Conservation (phyloP, 257 asterid species). For the Perilla frutescens region DNA sequence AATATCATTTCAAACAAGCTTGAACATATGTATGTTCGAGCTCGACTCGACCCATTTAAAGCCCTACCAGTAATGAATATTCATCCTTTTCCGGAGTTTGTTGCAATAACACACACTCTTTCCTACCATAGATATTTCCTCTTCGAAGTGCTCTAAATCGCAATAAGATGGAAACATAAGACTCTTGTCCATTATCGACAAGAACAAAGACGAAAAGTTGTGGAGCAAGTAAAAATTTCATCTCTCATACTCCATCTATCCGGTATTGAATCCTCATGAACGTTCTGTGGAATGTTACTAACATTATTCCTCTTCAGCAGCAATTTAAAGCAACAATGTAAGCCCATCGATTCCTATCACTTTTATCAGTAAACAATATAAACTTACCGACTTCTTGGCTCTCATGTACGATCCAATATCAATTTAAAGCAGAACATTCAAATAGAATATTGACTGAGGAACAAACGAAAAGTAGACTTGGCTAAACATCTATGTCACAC, state of each 20-base stretch:
- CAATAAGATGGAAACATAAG: not conserved
- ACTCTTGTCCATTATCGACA: not conserved
- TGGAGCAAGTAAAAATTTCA: slow-evolving; percentile 9
- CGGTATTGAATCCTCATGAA: not conserved
- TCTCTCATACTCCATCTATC: not conserved
- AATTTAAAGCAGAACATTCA: not conserved
- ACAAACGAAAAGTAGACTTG: not conserved
- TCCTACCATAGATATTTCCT: not conserved
- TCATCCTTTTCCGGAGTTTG: not conserved
- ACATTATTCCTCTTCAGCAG: slow-evolving; percentile 2
- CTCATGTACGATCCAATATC: not conserved
- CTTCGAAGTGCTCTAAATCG: slow-evolving; percentile 1
- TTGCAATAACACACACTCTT: not conserved
- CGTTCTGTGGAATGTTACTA: not conserved
- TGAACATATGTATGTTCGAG: too few relatives aligned
- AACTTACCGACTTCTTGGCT: not conserved
- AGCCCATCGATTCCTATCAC: not conserved
- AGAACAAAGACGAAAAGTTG: not conserved
- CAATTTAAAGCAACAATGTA: slow-evolving; percentile 14
- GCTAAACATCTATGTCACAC: not conserved
- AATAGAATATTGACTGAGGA: not conserved
- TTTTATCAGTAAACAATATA: not conserved
- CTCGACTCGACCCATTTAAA: too few relatives aligned
- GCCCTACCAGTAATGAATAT: not conserved
- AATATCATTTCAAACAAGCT: too few relatives aligned